Percentiles rank a stretch among this genome's conserved stretches.
Conservation (phyloP, 345 rosid genomes). For the Ailanthus altissimus region DNA sequence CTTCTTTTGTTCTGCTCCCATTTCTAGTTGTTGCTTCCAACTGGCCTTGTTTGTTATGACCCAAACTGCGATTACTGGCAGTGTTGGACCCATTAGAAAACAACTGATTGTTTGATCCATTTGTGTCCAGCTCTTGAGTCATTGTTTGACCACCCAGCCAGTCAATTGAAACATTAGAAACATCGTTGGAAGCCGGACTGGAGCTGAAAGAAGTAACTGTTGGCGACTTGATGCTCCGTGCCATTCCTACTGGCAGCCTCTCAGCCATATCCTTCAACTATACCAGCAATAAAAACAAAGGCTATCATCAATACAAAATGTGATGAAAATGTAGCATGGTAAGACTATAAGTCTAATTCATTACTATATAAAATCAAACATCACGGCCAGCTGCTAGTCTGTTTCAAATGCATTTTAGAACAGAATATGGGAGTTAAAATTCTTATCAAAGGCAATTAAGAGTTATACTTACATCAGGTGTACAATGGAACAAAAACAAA, state of each 20-base stretch:
- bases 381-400: not conserved
- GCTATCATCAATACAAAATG: constrained; percentile 25
- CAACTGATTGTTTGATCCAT: constrained; percentile 40
- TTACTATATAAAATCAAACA: not conserved
- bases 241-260: constrained; percentile 72
- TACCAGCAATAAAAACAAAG: constrained; percentile 19
- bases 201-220: constrained; percentile 61
- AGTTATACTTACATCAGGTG: not conserved
- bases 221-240: constrained; percentile 50
- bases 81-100: constrained; percentile 60
- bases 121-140: constrained; percentile 49
- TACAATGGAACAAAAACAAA: not conserved
- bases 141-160: constrained; percentile 39
- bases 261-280: constrained; percentile 95
- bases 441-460: not conserved
- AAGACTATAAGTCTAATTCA: not conserved
- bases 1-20: constrained; percentile 62
- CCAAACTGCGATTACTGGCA: constrained; percentile 42
- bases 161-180: constrained; percentile 46
- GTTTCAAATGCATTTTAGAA: not conserved
- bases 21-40: constrained; percentile 59
- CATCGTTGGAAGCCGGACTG: constrained; percentile 51
- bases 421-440: not conserved
- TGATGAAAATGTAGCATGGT: not conserved
- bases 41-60: constrained; percentile 54